Conservation (phyloP, 2,329 filamentous ascomycete genomes). For the Aspergillus oerlinghausenensis region DNA sequence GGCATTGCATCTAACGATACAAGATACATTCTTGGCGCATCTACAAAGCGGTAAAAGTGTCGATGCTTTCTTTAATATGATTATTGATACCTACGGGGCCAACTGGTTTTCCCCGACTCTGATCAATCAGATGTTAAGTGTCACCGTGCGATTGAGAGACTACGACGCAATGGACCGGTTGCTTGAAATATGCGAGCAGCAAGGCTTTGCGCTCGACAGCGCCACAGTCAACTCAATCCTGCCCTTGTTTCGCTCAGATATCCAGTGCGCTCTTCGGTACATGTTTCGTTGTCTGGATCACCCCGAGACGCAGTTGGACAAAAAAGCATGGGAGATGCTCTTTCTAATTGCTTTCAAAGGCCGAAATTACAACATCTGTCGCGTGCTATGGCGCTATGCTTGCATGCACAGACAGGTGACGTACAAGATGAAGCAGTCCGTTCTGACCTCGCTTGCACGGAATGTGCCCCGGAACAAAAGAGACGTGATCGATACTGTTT, state of each 20-base stretch:
- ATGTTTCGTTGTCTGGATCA: constrained; percentile 18
- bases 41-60: constrained; percentile 31
- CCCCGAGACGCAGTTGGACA: constrained; percentile 15
- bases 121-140: constrained; percentile 36
- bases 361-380: constrained; percentile 39
- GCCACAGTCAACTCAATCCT: constrained; percentile 28
- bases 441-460: constrained; percentile 29
- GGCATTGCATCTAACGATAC: constrained; percentile 28
- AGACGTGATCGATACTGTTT: constrained; percentile 14
- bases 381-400: constrained; percentile 46
- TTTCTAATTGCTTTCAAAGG: constrained; percentile 40
- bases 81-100: constrained; percentile 32
- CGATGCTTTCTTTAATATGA: constrained; percentile 33
- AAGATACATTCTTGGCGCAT: constrained; percentile 28
- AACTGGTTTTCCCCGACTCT: constrained; percentile 35
- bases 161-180: constrained; percentile 25
- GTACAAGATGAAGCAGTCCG: constrained; percentile 28
- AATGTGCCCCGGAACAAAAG: constrained; percentile 14
- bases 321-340: constrained; percentile 31
- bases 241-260: constrained; percentile 20
- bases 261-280: constrained; percentile 21
- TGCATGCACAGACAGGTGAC: constrained; percentile 36
- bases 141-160: constrained; percentile 23
- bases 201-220: constrained; percentile 23
- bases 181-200: constrained; percentile 27